Conservation (phyloP, 768 basidiomycete genomes). For the Mycena venus region DNA sequence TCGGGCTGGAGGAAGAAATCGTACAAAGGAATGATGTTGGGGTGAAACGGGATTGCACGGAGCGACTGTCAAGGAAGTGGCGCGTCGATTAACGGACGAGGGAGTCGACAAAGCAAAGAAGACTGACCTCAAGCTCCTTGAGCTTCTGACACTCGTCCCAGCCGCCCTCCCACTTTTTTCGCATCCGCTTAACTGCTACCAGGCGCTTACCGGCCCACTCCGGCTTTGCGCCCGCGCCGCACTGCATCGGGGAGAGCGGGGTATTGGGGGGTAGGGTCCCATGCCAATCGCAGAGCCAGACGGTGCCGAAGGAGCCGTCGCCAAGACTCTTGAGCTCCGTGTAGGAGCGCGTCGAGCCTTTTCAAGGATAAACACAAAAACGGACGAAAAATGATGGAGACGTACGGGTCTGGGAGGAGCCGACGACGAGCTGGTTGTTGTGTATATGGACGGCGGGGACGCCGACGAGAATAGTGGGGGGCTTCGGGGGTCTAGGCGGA, state of each 20-base stretch:
- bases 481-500: constrained; percentile 56
- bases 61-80: constrained; percentile 91
- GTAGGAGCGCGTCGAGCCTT: constrained; percentile 90
- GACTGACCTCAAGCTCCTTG: constrained; percentile 93
- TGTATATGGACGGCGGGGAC: constrained; percentile 84
- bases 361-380: constrained; percentile 24
- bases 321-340: constrained; percentile 97
- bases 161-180: constrained; percentile 96
- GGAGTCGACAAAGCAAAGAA: constrained; percentile 23
- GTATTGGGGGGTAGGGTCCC: constrained; percentile 93
- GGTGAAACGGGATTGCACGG: constrained; percentile 93
- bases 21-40: constrained; percentile 98
- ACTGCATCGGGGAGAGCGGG: constrained; percentile 94
- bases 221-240: constrained; percentile 90
- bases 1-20: constrained; percentile 98
- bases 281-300: constrained; percentile 99
- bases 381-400: constrained; percentile 38
- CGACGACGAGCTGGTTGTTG: constrained; percentile 78
- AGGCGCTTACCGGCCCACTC: constrained; percentile 96
- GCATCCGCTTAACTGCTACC: constrained; percentile 98
- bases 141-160: constrained; percentile 97
- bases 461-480: constrained; percentile 76
- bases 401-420: constrained; percentile 79
- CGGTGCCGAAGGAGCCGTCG: constrained; percentile 98
- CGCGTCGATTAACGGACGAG: constrained; percentile 33